Conservation (phyloP, 768 basidiomycete species). For the Naganishia antarctica region DNA sequence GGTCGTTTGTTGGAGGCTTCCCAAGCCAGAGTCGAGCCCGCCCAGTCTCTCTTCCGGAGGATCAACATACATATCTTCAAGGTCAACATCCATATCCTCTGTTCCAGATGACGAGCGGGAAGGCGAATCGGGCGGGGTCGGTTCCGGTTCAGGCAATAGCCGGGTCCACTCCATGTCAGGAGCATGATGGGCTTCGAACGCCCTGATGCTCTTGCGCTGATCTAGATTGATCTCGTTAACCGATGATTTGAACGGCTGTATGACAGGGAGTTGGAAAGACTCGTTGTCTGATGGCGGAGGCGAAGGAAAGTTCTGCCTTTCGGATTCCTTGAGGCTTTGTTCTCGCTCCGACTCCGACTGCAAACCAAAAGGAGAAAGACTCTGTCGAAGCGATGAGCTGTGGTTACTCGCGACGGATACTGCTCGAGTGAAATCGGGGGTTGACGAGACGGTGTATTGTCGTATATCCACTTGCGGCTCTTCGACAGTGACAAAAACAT, state of each 20-base stretch:
- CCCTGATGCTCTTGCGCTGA: background rate
- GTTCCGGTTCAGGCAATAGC: background rate
- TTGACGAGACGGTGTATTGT: background rate
- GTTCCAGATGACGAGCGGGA: background rate
- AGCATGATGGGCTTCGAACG: background rate
- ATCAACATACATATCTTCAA: background rate
- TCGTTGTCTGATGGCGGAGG: constrained; percentile 16
- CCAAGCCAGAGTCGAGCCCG: no score
- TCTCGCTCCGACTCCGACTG: background rate
- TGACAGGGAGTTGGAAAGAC: background rate
- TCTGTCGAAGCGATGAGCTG: constrained; percentile 8
- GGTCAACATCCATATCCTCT: constrained; percentile 2
- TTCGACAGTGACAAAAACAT: background rate
- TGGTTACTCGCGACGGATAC: background rate
- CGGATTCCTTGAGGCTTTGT: background rate
- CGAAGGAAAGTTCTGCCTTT: background rate
- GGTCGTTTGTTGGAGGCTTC: no score
- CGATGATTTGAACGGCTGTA: constrained; percentile 4
- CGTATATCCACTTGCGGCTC: background rate
- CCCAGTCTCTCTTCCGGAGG: background rate
- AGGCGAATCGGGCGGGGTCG: constrained; percentile 5
- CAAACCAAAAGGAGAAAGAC: background rate
- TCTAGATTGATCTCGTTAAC: background rate
- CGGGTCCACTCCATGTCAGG: constrained; percentile 17
- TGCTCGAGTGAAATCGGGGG: background rate